Conservation (phyloP, 2,329 filamentous ascomycete species). For the Claviceps arundinis region DNA sequence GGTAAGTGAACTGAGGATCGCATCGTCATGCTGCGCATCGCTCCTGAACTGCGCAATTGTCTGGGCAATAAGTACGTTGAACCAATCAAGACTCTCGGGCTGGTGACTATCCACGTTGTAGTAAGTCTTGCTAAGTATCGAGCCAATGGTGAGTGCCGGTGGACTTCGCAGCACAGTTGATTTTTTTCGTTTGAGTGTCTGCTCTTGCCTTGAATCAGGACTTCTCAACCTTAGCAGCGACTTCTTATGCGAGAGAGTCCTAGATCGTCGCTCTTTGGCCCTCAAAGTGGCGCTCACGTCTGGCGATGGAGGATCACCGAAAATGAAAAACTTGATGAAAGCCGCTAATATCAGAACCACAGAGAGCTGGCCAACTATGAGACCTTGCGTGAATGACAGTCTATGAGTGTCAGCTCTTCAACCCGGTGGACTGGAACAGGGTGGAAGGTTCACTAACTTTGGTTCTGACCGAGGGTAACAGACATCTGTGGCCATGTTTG, state of each 20-base stretch:
- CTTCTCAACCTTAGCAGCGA: conserved; percentile 53
- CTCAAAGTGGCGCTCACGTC: conserved; percentile 66
- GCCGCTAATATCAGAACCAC: conserved; percentile 82
- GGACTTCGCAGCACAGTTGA: conserved; percentile 62
- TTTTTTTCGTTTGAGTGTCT: conserved; percentile 46
- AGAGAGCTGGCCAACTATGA: conserved; percentile 85
- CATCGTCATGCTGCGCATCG: conserved; percentile 83
- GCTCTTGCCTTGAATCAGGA: conserved; percentile 25
- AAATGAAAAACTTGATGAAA: conserved; percentile 99
- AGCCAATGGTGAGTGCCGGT: conserved; percentile 73
- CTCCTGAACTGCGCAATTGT: conserved; percentile 90
- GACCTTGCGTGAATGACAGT: conserved; percentile 83
- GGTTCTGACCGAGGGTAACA: conserved; percentile 31
- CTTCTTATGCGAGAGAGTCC: conserved; percentile 63
- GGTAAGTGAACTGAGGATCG: conserved; percentile 73
- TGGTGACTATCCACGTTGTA: conserved; percentile 95
- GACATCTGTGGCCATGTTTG: conserved; percentile 25
- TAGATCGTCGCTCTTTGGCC: conserved; percentile 59
- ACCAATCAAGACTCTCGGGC: conserved; percentile 95
- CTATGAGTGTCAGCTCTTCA: conserved; percentile 17
- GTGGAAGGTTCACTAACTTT: conserved; percentile 26
- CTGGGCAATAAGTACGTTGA: conserved; percentile 93
- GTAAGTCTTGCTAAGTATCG: conserved; percentile 91
- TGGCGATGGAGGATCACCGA: conserved; percentile 78
- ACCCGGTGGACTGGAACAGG: neutral